phyloP scores from a whole-genome alignment of 1,139 yeast species.

The Taphrina communis region DNA sequence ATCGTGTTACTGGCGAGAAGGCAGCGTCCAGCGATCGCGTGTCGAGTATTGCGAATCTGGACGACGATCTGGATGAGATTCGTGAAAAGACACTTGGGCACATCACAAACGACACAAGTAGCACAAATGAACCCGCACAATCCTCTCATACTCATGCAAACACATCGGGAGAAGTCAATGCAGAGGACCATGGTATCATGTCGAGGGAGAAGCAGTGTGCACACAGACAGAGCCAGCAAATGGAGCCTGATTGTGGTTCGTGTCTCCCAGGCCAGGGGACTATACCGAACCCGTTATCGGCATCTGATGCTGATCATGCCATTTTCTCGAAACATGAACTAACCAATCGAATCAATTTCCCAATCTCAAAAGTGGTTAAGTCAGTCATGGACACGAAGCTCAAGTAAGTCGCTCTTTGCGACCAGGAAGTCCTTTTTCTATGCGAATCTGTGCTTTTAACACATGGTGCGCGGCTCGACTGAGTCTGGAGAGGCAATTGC shows the following conservation, averaged over 20 bases:
- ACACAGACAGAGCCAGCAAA: background rate
- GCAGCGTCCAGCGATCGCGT: background rate
- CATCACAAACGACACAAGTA: background rate
- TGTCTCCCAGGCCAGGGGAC: background rate
- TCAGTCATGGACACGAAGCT: slow-evolving; percentile 9
- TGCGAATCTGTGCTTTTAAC: too few species aligned
- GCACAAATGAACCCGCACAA: background rate
- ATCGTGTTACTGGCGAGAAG: background rate
- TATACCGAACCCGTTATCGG: background rate
- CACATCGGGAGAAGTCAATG: background rate
- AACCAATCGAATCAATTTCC: background rate
- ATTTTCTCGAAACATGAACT: background rate
- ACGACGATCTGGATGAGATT: slow-evolving; percentile 5
- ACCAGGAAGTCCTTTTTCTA: too few species aligned
- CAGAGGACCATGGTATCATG: background rate
- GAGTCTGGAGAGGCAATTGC: too few species aligned
- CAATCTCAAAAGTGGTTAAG: background rate
- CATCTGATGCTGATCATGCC: background rate
- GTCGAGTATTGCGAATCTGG: background rate
- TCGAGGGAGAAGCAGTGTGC: background rate
- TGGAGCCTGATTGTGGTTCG: background rate
- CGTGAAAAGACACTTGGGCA: slow-evolving; percentile 1
- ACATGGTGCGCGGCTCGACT: too few species aligned
- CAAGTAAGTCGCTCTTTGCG: background rate
- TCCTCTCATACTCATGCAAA: background rate